A percentile compares a stretch with the other conserved stretches of the same genome.
Evolutionary conservation across 768 basidiomycete genomes (phyloP).

Genomic region (Chiua virens): DNA sequence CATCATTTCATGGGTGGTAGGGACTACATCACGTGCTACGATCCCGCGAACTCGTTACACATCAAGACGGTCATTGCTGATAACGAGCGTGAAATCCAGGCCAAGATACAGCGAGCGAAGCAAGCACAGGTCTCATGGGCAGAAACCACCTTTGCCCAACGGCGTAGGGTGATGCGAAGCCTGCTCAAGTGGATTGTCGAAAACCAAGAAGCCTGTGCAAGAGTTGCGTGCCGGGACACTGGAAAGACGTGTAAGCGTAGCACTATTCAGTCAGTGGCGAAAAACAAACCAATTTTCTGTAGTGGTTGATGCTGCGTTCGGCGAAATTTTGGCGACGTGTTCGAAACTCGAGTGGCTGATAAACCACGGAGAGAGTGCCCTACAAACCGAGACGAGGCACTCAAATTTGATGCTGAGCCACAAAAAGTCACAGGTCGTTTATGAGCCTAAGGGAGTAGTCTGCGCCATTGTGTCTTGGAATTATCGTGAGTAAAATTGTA

Average conservation of each 20-base stretch:
- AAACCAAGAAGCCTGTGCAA: conserved; percentile 83
- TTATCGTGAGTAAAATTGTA: conserved; percentile 60
- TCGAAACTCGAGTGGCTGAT: conserved; percentile 94
- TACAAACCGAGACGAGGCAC: conserved; percentile 71
- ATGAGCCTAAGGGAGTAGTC: conserved; percentile 91
- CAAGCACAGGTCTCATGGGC: conserved; percentile 74
- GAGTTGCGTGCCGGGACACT: conserved; percentile 89
- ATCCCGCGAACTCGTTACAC: conserved; percentile 86
- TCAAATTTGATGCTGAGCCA: conserved; percentile 69
- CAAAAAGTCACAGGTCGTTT: conserved; percentile 77
- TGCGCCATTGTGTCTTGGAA: conserved; percentile 95
- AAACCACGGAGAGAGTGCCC: conserved; percentile 74
- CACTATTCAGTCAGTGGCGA: background rate
- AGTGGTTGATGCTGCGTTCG: conserved; percentile 94
- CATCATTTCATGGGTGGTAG: conserved; percentile 43
- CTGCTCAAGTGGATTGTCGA: conserved; percentile 90
- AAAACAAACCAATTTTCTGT: conserved; percentile 2
- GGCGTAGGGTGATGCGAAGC: conserved; percentile 82
- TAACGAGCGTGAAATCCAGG: conserved; percentile 63
- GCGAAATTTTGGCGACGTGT: conserved; percentile 93
- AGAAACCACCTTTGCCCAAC: conserved; percentile 70
- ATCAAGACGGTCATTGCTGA: conserved; percentile 79
- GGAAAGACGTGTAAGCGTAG: conserved; percentile 83
- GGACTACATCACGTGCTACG: conserved; percentile 86
- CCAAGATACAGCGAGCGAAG: conserved; percentile 67